Conservation (phyloP, 1,284 basidiomycete species). For the Leccinum cinnamomeum region DNA sequence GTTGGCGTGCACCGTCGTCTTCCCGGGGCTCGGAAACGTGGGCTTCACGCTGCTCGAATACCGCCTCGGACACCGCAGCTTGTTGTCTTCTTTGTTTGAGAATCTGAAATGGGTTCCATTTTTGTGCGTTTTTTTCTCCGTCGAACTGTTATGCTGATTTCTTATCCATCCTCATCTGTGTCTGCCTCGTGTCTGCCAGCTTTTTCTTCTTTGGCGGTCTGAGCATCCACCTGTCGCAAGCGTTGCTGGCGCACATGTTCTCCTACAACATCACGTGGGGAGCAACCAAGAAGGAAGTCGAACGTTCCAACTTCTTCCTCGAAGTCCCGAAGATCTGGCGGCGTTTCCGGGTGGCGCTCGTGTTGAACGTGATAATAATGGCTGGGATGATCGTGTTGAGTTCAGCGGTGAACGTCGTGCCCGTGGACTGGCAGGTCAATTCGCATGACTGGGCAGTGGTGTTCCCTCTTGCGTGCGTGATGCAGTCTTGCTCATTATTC, state of each 20-base stretch:
- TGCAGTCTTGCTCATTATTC: background rate
- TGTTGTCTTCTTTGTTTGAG: constrained; percentile 51
- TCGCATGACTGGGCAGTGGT: constrained; percentile 58
- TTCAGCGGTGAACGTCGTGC: constrained; percentile 43
- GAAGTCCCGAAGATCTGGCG: constrained; percentile 77
- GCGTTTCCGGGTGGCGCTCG: constrained; percentile 60
- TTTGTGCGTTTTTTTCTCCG: constrained; percentile 53
- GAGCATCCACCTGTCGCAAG: constrained; percentile 69
- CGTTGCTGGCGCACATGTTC: constrained; percentile 76
- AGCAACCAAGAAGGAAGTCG: constrained; percentile 80
- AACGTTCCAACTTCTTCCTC: constrained; percentile 83
- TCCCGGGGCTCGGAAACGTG: constrained; percentile 71
- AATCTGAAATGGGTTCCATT: constrained; percentile 78
- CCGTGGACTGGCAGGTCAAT: constrained; percentile 61
- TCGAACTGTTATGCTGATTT: background rate
- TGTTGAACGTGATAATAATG: constrained; percentile 49
- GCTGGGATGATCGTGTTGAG: constrained; percentile 58
- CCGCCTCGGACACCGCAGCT: constrained; percentile 61
- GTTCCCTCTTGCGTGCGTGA: constrained; percentile 55
- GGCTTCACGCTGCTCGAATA: constrained; percentile 75
- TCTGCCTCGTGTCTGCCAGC: constrained; percentile 39
- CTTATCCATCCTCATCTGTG: constrained; percentile 35
- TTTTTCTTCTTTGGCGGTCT: constrained; percentile 86
- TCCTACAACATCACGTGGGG: constrained; percentile 85
- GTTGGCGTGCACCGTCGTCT: constrained; percentile 75